A percentile compares a stretch with the other conserved stretches of the same genome.
Evolutionary conservation across 805 yeast species (phyloP).

Genomic region (Candida tibetensis): DNA sequence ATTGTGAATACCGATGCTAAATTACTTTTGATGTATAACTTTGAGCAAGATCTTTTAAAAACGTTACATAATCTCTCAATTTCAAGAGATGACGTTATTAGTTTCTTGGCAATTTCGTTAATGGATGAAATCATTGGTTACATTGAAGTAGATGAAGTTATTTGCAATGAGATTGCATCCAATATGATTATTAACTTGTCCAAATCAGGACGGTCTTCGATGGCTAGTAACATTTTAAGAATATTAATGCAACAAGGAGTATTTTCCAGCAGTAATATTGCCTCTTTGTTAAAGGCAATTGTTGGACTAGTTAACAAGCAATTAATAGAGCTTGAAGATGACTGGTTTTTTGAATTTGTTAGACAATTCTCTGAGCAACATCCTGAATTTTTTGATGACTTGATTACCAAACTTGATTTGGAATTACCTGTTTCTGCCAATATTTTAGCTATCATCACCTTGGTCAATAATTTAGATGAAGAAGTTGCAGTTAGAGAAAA

Average conservation of each 20-base stretch:
- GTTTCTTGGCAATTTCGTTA: constrained; percentile 6
- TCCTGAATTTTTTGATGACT: constrained; percentile 8
- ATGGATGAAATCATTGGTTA: constrained; percentile 1
- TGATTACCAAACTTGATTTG: constrained; percentile 14
- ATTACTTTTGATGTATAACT: neutral
- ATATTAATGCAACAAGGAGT: neutral
- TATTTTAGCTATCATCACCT: constrained; percentile 28
- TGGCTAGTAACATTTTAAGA: constrained; percentile 1
- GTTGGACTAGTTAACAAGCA: neutral
- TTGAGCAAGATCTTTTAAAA: constrained; percentile 11
- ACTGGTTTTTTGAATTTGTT: constrained; percentile 4
- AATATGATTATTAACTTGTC: neutral
- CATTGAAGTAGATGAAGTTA: neutral
- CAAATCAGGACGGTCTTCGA: neutral
- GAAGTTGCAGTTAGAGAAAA: constrained; percentile 25
- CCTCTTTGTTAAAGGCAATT: neutral
- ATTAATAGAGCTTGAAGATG: neutral
- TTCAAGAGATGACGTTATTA: constrained; percentile 25
- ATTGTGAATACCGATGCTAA: constrained; percentile 8
- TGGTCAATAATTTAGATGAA: constrained; percentile 16
- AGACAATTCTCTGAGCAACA: constrained; percentile 3
- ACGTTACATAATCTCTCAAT: constrained; percentile 19
- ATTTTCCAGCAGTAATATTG: neutral
- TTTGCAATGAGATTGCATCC: neutral
- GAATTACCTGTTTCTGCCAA: constrained; percentile 26